phyloP scores from a whole-genome alignment of 2,329 filamentous ascomycete genomes.

The Alternaria tenuissima region DNA sequence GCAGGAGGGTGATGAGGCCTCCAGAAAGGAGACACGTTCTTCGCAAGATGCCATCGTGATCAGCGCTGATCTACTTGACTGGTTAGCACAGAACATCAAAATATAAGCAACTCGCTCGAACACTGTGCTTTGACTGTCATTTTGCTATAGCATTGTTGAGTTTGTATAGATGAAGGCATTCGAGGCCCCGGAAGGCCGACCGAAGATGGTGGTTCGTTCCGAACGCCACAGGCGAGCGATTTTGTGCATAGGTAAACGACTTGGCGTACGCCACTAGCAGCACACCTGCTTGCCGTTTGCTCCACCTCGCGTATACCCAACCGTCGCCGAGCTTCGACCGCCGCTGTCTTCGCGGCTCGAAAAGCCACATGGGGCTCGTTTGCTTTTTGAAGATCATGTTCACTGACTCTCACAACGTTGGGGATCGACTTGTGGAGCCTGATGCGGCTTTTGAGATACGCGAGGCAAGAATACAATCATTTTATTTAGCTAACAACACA shows the following conservation, averaged over 20 bases:
- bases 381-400: slow-evolving; percentile 17
- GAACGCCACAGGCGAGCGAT: slow-evolving; percentile 3
- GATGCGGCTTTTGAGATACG: slow-evolving; percentile 2
- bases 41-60: neutral
- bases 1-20: slow-evolving; percentile 1
- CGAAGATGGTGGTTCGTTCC: slow-evolving; percentile 7
- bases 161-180: neutral
- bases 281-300: neutral
- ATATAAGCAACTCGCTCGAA: neutral
- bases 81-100: neutral
- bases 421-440: slow-evolving; percentile 10
- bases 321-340: slow-evolving; percentile 7
- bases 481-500: neutral
- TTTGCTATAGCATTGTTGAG: neutral
- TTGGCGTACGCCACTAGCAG: slow-evolving; percentile 8
- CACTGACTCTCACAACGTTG: slow-evolving; percentile 5
- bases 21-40: neutral
- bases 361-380: neutral
- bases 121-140: neutral
- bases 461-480: neutral
- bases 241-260: slow-evolving; percentile 1
- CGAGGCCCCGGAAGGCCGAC: neutral
- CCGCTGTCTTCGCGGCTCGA: neutral
- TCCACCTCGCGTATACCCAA: neutral
- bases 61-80: neutral